Percentiles rank a stretch among this genome's conserved stretches.
Evolutionary conservation across 2,329 filamentous ascomycete genomes (phyloP).

Genomic region (Aureobasidium sp.): DNA sequence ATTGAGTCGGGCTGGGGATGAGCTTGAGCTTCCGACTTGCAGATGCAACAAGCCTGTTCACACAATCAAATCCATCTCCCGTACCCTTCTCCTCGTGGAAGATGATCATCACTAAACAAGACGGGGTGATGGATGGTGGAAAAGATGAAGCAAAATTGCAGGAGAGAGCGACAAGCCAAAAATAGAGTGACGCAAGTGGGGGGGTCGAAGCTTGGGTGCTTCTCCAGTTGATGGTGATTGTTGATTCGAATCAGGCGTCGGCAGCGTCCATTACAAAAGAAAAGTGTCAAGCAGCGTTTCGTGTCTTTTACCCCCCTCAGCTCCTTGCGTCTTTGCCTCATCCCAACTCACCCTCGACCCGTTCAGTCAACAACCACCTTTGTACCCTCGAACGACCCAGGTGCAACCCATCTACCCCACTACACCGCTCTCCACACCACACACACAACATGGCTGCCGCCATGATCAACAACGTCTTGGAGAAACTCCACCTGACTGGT

Average conservation of each 20-base stretch:
- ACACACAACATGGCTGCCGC: constrained; percentile 30
- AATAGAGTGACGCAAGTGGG: constrained; percentile 12
- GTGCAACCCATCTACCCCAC: background rate
- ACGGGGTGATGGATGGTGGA: background rate
- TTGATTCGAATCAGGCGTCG: constrained; percentile 1
- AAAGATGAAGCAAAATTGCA: background rate
- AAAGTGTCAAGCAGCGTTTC: background rate
- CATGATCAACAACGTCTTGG: constrained; percentile 31
- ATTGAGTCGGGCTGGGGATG: background rate
- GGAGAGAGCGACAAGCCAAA: background rate
- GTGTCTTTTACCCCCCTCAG: background rate
- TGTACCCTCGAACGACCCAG: background rate
- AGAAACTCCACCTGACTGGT: constrained; percentile 32
- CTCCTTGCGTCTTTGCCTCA: background rate
- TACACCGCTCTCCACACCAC: background rate
- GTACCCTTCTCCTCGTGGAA: background rate
- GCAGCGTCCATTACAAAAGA: background rate
- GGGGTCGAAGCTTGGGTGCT: background rate
- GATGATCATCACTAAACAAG: background rate
- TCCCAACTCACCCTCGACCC: background rate
- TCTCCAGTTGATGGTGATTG: background rate
- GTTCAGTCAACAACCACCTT: background rate
- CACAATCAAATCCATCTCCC: background rate
- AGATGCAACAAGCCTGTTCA: too few species aligned
- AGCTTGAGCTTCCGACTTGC: background rate